Evolutionary conservation across 1,139 yeast genomes (phyloP).

Genomic region (Candida neerlandica): DNA sequence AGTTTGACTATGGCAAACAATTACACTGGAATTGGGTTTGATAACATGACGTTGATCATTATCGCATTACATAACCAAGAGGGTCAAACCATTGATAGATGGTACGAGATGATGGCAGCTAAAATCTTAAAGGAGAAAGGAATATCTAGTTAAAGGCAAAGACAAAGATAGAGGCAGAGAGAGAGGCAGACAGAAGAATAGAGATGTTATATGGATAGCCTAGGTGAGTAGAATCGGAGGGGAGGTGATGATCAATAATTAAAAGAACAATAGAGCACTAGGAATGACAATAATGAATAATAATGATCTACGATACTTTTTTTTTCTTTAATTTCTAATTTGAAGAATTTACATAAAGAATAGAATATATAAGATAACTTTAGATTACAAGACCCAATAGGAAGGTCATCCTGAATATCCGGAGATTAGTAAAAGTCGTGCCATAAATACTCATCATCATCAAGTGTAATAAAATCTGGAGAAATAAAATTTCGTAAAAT

Average conservation of each 20-base stretch:
- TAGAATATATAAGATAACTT: neutral
- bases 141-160: constrained; percentile 9
- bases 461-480: neutral
- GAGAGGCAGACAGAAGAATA: neutral
- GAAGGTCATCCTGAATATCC: neutral
- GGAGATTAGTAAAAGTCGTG: neutral
- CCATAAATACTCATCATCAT: neutral
- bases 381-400: neutral
- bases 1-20: constrained; percentile 75
- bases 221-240: neutral
- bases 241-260: neutral
- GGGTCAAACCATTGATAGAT: constrained; percentile 47
- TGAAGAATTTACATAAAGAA: neutral
- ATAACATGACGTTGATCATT: constrained; percentile 73
- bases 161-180: neutral
- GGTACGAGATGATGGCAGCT: constrained; percentile 59
- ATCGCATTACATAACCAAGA: constrained; percentile 54
- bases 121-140: constrained; percentile 51
- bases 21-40: constrained; percentile 77
- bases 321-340: neutral
- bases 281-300: neutral
- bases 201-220: neutral
- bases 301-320: neutral
- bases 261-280: neutral
- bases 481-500: neutral